Evolutionary conservation across 805 yeast genomes (phyloP), one percentile per base, ranked within the genome.

Genomic region (Kregervanrija fluxuum): DNA sequence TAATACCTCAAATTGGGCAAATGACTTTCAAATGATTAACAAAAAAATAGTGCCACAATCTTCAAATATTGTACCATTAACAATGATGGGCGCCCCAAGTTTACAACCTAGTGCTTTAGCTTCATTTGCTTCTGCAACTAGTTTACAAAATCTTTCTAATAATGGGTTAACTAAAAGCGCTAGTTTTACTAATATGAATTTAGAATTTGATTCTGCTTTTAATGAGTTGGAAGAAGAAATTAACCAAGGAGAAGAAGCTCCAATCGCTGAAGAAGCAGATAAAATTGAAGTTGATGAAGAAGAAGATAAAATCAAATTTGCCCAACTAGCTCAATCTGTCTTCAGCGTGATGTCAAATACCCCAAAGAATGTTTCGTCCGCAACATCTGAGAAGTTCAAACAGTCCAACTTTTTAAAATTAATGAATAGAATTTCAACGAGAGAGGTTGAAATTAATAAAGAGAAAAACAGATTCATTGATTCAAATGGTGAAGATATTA

Each of bases 341-440:
- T 65, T 64, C 30, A 50, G 55, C 34, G 55, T 67, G 5, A 70
- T 71, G 74, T 49, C 61, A n/a, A 54, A 56, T 28, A 52, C 63
- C 1, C 55, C 62, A 30, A 41, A 45, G 31, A 42, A 51, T 8
- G 49, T 58, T 1, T 60, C 70, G 11, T 45, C 46, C 4, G 55
- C 56, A 11, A 67, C 73, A 1, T 51, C 57, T 2, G 40, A 46
- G 28, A 71, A 71, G 48, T 69, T 71, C 50, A 59, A 63, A 50
- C 64, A 66, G 41, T 67, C 72, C 8, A 60, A 60, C 13, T 71
- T 71, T 43, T 51, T 71, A 44, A 66, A 67, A 44, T 54, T 71
- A 31, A 71, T 71, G 76, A 52, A 60, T 32, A 55, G 49, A 48
- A 67, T 71, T 8, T 61, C 70, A 13, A 57, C 56, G 11, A 60